phyloP scores from a whole-genome alignment of 2,329 filamentous ascomycete genomes.

The Tolypocladium capitatum region DNA sequence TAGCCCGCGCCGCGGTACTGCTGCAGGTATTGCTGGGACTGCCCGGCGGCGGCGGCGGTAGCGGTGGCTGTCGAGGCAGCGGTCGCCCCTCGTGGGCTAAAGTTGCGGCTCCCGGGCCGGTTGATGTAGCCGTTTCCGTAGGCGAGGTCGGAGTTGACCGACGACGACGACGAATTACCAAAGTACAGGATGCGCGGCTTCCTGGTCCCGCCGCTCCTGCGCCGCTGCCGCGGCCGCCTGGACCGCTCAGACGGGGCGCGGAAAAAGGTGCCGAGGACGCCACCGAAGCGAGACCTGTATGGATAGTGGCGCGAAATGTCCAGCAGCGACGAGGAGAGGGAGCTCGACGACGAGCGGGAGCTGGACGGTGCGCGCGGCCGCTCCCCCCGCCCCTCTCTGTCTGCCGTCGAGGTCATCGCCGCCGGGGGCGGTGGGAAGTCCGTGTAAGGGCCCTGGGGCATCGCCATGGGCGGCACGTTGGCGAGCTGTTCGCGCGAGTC shows the following conservation, averaged over 20 bases:
- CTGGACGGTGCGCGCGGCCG: constrained; percentile 17
- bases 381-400: neutral
- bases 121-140: constrained; percentile 50
- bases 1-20: neutral
- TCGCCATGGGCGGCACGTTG: constrained; percentile 7
- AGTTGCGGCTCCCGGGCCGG: constrained; percentile 17
- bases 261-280: constrained; percentile 51
- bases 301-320: constrained; percentile 50
- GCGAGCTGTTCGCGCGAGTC: constrained; percentile 16
- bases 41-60: neutral
- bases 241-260: constrained; percentile 43
- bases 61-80: neutral
- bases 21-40: neutral
- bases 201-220: constrained; percentile 29
- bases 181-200: constrained; percentile 43
- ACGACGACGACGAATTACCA: constrained; percentile 52
- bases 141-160: constrained; percentile 53
- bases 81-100: constrained; percentile 11
- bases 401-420: neutral
- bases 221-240: constrained; percentile 17
- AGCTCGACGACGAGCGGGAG: constrained; percentile 30
- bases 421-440: neutral
- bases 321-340: constrained; percentile 45
- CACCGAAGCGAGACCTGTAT: constrained; percentile 31
- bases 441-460: constrained; percentile 3